Evolutionary conservation across 371 early-diverging fungal genomes (phyloP).

Genomic region (Apophysomyces variabilis): DNA sequence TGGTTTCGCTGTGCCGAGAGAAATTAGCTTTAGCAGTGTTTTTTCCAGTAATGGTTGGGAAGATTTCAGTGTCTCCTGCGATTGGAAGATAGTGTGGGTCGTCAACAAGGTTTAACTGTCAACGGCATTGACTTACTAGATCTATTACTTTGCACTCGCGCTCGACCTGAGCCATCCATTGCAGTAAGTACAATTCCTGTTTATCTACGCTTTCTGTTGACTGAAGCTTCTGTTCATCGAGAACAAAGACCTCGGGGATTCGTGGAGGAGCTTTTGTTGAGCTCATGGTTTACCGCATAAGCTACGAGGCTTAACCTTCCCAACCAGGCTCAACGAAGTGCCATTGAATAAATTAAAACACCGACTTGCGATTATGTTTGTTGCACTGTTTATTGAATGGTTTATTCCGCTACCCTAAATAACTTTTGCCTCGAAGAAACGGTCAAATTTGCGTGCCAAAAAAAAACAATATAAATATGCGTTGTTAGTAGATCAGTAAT

Average conservation of each 20-base stretch:
- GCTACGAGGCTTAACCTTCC: background rate
- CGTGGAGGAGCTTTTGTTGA: constrained; percentile 5
- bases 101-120: background rate
- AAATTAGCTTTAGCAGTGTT: constrained; percentile 65
- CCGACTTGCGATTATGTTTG: too few species aligned
- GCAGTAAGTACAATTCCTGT: constrained; percentile 77
- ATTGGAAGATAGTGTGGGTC: background rate
- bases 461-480: too few species aligned
- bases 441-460: too few species aligned
- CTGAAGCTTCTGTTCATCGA: constrained; percentile 65
- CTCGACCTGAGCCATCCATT: constrained; percentile 81
- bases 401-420: too few species aligned
- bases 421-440: too few species aligned
- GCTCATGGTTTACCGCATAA: constrained; percentile 2
- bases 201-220: constrained; percentile 69
- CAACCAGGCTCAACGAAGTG: background rate
- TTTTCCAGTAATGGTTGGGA: constrained; percentile 74
- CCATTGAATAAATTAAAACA: too few species aligned
- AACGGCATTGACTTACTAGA: constrained; percentile 38
- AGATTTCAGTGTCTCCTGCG: constrained; percentile 64
- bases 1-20: constrained; percentile 71
- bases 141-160: constrained; percentile 62
- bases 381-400: too few species aligned
- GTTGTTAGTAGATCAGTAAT: too few species aligned
- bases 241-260: constrained; percentile 55